Evolutionary conservation across 1,139 yeast species (phyloP), one percentile per base, ranked within the genome.

Genomic region (Pichia sp.): DNA sequence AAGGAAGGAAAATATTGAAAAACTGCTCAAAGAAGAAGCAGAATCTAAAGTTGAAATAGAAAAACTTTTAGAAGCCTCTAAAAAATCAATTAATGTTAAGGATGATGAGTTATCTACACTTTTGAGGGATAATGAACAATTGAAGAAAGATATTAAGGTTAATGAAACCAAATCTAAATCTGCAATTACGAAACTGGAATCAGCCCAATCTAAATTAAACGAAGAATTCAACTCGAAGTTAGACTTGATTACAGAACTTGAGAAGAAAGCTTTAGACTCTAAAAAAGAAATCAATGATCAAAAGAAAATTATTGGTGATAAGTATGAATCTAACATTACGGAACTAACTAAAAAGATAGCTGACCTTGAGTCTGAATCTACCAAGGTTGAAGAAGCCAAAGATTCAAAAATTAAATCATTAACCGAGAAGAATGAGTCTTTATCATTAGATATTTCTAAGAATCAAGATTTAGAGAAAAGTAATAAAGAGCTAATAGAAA

Each of bases 401-500:
- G 35, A 38, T 14, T 13, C 19, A 2, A 36, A 42, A 19, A 15
- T 39, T 14, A 15, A 18, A 21, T 11, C 14, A 3, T 14, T 38
- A 7, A 14, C 18, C 4, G 41, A 33, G 6, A n/a, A 32, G 7
- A 38, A 24, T 15, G 18, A 19, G 3, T 15, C 23, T 11, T 7
- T 24, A 16, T 22, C 24, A 15, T 4, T 18, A 10, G 35, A 30
- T n/a, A n/a, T n/a, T n/a, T n/a, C n/a, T n/a, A 30, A 35, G n/a
- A 16, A 22, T 4, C 14, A 24, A 2, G 30, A 33, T 9, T 11
- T 18, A 11, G 33, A 26, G 14, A 27, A 22, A 7, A 14, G 11
- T 4, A 38, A 34, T 23, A 19, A 31, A 22, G 41, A 33, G 16
- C 10, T 44, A 8, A 41, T 49, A 29, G 38, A 40, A 10, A 41